phyloP scores from a whole-genome alignment of 345 rosid genomes.

The Eucalyptus virginea region DNA sequence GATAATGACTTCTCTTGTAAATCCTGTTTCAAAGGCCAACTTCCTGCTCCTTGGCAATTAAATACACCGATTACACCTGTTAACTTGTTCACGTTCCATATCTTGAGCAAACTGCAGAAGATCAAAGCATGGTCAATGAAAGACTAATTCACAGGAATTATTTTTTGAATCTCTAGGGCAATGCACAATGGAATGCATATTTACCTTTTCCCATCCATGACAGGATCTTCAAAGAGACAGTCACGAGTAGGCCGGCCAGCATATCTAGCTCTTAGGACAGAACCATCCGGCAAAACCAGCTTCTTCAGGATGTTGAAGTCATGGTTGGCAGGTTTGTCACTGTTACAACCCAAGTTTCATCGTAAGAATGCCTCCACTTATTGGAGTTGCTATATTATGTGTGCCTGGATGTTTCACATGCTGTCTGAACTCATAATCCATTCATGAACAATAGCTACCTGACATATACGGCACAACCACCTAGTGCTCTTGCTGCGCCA shows the following conservation, averaged over 20 bases:
- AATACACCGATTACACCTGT: constrained; percentile 47
- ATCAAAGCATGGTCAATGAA: background rate
- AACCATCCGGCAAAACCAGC: constrained; percentile 54
- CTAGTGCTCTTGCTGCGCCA: constrained; percentile 55
- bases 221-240: constrained; percentile 50
- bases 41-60: constrained; percentile 67
- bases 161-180: background rate
- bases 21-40: constrained; percentile 34
- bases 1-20: background rate
- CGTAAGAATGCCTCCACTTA: background rate
- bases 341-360: background rate
- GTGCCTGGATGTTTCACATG: background rate
- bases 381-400: constrained; percentile 18
- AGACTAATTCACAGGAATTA: background rate
- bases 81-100: constrained; percentile 63
- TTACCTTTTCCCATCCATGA: constrained; percentile 60
- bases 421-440: background rate
- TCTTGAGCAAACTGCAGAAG: constrained; percentile 42
- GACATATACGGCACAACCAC: constrained; percentile 46
- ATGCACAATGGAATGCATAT: background rate
- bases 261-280: constrained; percentile 47
- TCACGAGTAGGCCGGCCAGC: constrained; percentile 64
- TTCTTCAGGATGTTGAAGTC: constrained; percentile 36
- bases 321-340: constrained; percentile 44
- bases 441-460: background rate